A percentile compares a stretch with the other conserved stretches of the same genome.
Evolutionary conservation across 805 yeast species (phyloP).

Genomic region (Sungouiella thailandica): DNA sequence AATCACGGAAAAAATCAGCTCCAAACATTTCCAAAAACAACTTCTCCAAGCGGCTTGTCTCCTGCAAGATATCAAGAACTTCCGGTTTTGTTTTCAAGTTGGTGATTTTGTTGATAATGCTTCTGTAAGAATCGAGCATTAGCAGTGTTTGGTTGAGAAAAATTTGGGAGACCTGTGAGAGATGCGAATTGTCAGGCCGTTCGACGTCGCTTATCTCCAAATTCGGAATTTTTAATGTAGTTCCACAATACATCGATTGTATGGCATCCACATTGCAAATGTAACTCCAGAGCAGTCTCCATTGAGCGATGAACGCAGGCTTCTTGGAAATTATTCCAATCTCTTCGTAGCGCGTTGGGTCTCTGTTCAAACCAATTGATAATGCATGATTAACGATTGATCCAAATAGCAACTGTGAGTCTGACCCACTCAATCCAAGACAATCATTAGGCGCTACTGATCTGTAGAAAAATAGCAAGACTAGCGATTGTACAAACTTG

Average conservation of each 20-base stretch:
- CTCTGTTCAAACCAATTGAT: constrained; percentile 38
- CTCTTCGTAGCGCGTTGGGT: constrained; percentile 28
- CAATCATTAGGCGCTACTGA: constrained; percentile 39
- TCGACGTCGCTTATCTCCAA: constrained; percentile 32
- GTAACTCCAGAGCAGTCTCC: constrained; percentile 37
- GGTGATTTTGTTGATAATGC: constrained; percentile 21
- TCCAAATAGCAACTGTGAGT: constrained; percentile 35
- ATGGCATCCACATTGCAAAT: constrained; percentile 27
- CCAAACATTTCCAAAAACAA: constrained; percentile 34
- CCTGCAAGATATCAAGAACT: constrained; percentile 30
- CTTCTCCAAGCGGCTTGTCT: constrained; percentile 33
- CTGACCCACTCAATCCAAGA: constrained; percentile 37
- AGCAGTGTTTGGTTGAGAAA: constrained; percentile 12
- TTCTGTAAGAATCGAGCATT: constrained; percentile 26
- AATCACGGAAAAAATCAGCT: constrained; percentile 37
- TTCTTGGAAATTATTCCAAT: constrained; percentile 28
- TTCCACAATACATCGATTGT: constrained; percentile 29
- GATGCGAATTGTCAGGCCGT: constrained; percentile 16
- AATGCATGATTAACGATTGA: constrained; percentile 33
- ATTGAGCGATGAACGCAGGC: constrained; percentile 20
- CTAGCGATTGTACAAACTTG: constrained; percentile 31
- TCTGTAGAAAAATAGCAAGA: constrained; percentile 29
- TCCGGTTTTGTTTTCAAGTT: constrained; percentile 27
- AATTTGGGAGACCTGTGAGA: constrained; percentile 1
- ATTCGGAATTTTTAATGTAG: constrained; percentile 22